Evolutionary conservation across 2,329 filamentous ascomycete species (phyloP), one percentile per base, ranked within the genome.

Genomic region (Fusarium sp.): DNA sequence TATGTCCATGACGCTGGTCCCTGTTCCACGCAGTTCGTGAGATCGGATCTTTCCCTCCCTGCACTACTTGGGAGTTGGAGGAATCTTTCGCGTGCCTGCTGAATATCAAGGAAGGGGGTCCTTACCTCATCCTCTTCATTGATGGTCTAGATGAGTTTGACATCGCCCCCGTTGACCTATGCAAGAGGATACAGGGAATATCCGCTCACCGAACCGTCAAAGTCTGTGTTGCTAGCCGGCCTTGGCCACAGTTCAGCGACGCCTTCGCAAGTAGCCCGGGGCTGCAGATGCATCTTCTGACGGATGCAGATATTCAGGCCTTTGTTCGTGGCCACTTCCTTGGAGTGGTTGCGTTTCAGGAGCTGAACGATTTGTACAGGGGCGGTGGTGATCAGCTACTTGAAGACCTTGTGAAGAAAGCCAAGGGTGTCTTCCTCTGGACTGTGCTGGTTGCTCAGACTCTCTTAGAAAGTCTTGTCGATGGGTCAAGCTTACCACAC

Each of bases 71-170:
- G 51, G 64, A 66, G n/a, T 51, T 66, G 8, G 9, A 58, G 5
- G 56, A 65, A 38, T 55, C 63, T 3, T 66, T 62, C n/a, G 7
- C 5, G 6, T 20, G 11, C 11, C 58, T 62, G 10, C 16, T 63
- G 17, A 9, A 12, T 16, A n/a, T 17, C 11, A 16, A 22, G 7
- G 33, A 36, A 8, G 9, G 6, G 10, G 20, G 27, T 38, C 16
- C 36, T 14, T 53, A 35, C 14, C 40, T 63, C 1, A 29, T 59
- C 16, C 10, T 69, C 6, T 68, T 68, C 24, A 51, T 68, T n/a
- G 61, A 68, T 36, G 62, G 66, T 5, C 38, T 65, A 1, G 62
- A 65, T 36, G 62, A 65, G 33, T 69, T 69, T 24, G 38, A 62
- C 11, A 22, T 53, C 9, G 33, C 61, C 3, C 66, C 40, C 6